These are phyloP conservation scores for Metschnikowia continentalis DNA, from an alignment of 805 yeast species.

Conservation along the genomic window DNA sequence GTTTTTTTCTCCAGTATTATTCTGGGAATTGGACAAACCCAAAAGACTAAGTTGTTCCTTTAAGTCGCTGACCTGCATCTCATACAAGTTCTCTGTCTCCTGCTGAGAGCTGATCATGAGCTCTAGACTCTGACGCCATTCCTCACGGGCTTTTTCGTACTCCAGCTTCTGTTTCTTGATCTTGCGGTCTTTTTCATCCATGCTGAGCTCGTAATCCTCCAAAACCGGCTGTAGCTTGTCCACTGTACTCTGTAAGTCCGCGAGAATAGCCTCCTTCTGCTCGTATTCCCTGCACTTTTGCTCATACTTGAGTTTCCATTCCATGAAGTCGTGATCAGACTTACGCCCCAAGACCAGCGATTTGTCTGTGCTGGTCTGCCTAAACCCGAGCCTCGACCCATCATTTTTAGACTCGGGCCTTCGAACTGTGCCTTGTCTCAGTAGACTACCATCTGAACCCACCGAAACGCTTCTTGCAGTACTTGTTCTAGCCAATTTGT, in stretches of 20 bases:
- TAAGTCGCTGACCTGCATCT: conserved; percentile 41
- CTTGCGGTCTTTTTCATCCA: conserved; percentile 43
- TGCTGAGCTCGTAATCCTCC: conserved; percentile 43
- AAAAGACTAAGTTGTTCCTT: conserved; percentile 13
- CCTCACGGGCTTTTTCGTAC: conserved; percentile 53
- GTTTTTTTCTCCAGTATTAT: no score
- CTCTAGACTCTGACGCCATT: conserved; percentile 55
- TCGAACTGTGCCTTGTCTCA: not conserved
- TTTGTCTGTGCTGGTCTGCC: not conserved
- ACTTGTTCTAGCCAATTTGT: not conserved
- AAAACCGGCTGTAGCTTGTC: conserved; percentile 46
- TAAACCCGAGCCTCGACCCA: not conserved
- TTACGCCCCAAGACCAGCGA: not conserved
- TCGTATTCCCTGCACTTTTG: conserved; percentile 25
- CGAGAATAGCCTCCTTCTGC: conserved; percentile 43
- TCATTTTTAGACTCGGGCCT: not conserved
- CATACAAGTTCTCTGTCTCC: conserved; percentile 49
- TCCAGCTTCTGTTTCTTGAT: conserved; percentile 43
- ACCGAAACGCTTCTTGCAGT: not conserved
- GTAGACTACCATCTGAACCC: not conserved
- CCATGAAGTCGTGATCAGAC: not conserved
- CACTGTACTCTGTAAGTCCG: conserved; percentile 46
- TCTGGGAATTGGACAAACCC: not conserved
- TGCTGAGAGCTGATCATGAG: conserved; percentile 51
- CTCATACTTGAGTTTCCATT: conserved; percentile 9